Evolutionary conservation across 2,329 filamentous ascomycete species (phyloP), one percentile per base, ranked within the genome.

Genomic region (Gnomoniopsis smithogilvyi): DNA sequence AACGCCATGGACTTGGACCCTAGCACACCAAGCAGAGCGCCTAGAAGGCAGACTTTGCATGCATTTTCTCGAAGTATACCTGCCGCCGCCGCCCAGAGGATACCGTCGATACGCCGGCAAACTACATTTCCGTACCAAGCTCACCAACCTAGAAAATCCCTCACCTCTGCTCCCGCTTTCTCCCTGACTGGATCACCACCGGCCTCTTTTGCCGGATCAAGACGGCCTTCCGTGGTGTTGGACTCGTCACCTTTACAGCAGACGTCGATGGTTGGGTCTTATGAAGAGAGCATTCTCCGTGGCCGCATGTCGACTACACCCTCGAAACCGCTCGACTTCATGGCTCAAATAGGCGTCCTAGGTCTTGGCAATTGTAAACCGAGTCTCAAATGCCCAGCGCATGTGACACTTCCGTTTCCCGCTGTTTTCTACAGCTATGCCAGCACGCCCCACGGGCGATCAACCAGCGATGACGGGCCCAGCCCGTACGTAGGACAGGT

Each of bases 271-370:
- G 94, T 98, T 2, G 95, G 95, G 2, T 97, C 94, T 1, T 99
- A 97, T 66, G 95, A 99, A 73, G 95, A 99, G 74, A 97, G 92
- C 30, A 97, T 99, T 61, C 78, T 99, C 2, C 87, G 92, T 50
- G 95, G 95, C 43, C 86, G 95, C 63, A 99, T 99, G 95, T 98
- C 95, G 30, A 97, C 93, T 1, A 95, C 88, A 2, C 94, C 95
- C 0, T 98, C 94, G 1, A 93, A 91, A 64, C 94, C 95, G 6
- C 78, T 99, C 6, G 88, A 96, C 64, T 99, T 99, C 68, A 82
- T 96, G 6, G 95, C 95, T 30, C 92, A 98, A 70, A 97, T 99
- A 59, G 95, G 95, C 22, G 95, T 98, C 0, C 78, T 98, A 17
- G 95, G 93, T 11, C 88, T 88, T 65, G 93, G 93, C 8, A 89